These are phyloP conservation scores for Capsicum pubescens DNA, from an alignment of 257 asterid genomes.

Conservation along the genomic window DNA sequence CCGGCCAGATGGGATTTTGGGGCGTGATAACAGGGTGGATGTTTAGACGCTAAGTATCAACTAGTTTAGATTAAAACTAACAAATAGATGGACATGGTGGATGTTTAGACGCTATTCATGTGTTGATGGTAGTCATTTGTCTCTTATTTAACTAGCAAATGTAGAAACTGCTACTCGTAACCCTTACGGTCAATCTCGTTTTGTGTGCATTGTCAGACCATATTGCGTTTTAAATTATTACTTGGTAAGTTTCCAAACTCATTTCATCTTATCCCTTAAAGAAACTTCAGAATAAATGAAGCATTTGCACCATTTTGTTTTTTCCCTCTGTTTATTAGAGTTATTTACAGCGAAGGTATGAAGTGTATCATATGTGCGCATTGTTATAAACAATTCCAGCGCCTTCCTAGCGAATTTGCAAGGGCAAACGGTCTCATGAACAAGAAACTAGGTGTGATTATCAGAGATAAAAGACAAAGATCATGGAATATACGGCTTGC, in stretches of 20 bases:
- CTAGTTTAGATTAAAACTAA: neutral
- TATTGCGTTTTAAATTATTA: neutral
- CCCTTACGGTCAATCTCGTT: neutral
- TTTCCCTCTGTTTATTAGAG: neutral
- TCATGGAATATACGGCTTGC: neutral
- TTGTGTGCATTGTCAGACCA: neutral
- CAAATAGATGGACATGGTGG: neutral
- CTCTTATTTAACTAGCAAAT: neutral
- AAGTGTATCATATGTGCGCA: neutral
- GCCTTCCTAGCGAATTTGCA: neutral
- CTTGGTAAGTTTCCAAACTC: conserved; percentile 19
- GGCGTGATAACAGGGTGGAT: too few species aligned
- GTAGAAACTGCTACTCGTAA: neutral
- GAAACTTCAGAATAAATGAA: neutral
- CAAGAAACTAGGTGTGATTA: conserved; percentile 11
- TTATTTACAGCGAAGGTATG: neutral
- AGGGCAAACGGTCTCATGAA: neutral
- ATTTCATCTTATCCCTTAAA: neutral
- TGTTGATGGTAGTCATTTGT: neutral
- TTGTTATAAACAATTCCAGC: conserved; percentile 17
- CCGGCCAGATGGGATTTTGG: too few species aligned
- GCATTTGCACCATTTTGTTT: conserved; percentile 1
- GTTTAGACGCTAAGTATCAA: too few species aligned
- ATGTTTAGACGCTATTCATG: neutral
- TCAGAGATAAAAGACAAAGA: neutral